phyloP scores from a whole-genome alignment of 208 protist species.

The Strigomonas culicis region DNA sequence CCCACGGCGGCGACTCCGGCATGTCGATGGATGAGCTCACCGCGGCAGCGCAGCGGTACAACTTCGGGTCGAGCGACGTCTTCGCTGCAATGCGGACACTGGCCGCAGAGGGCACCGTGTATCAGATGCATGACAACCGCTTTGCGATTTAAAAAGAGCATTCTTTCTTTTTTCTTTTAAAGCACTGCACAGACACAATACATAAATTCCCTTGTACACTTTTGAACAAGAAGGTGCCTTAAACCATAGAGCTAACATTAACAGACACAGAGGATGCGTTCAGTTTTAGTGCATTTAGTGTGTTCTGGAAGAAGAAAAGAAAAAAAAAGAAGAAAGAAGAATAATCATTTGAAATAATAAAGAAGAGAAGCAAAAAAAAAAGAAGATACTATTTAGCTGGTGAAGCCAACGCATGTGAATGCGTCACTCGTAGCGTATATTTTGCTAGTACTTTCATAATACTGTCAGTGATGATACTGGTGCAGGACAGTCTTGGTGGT shows the following conservation, averaged over 20 bases:
- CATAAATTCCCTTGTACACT: not conserved
- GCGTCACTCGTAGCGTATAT: constrained; percentile 10
- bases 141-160: constrained; percentile 59
- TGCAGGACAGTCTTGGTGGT: not conserved
- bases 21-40: constrained; percentile 82
- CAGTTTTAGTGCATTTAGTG: not conserved
- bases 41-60: constrained; percentile 55
- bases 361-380: constrained; percentile 11
- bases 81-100: constrained; percentile 66
- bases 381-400: not conserved
- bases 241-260: not conserved
- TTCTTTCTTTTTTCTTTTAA: not conserved
- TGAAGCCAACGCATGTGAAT: not conserved
- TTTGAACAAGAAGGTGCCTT: not conserved
- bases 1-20: constrained; percentile 39
- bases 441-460: constrained; percentile 3
- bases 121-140: constrained; percentile 81
- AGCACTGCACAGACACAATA: not conserved
- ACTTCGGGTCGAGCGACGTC: constrained; percentile 61
- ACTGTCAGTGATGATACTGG: not conserved
- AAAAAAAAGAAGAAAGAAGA: constrained; percentile 10
- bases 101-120: constrained; percentile 70
- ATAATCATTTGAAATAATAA: not conserved
- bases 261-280: too few species aligned
- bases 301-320: not conserved